These are phyloP conservation scores for Lachnum nothofagi DNA, from an alignment of 2,329 filamentous ascomycete genomes.

Conservation along the genomic window DNA sequence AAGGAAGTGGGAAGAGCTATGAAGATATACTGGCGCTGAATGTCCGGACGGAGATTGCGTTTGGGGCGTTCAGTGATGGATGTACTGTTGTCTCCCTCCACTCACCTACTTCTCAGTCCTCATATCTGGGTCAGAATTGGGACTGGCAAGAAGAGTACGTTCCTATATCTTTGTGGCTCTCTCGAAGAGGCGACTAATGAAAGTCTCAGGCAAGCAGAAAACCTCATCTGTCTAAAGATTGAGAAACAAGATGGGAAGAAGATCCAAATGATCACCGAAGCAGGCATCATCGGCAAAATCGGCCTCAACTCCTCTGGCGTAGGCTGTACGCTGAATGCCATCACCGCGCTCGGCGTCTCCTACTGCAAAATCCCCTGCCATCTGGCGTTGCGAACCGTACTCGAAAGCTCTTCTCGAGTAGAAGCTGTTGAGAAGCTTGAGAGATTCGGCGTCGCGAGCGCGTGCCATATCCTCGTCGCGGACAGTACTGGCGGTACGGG, in stretches of 20 bases:
- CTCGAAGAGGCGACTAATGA: not conserved
- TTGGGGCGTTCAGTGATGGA: slow-evolving; percentile 46
- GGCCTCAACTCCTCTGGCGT: slow-evolving; percentile 50
- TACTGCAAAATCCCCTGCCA: slow-evolving; percentile 46
- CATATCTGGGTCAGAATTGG: slow-evolving; percentile 29
- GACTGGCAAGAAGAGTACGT: slow-evolving; percentile 21
- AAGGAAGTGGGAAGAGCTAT: slow-evolving; percentile 38
- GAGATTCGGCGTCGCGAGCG: slow-evolving; percentile 43
- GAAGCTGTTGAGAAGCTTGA: slow-evolving; percentile 44
- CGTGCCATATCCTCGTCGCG: slow-evolving; percentile 49
- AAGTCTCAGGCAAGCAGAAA: slow-evolving; percentile 1
- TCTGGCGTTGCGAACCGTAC: slow-evolving; percentile 45
- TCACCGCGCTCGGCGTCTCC: slow-evolving; percentile 44
- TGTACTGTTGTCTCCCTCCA: slow-evolving; percentile 44
- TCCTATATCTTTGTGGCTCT: too few relatives aligned
- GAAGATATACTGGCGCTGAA: slow-evolving; percentile 46
- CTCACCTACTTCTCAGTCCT: slow-evolving; percentile 25
- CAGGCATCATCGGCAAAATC: slow-evolving; percentile 38
- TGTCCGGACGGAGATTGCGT: slow-evolving; percentile 48
- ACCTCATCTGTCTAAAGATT: slow-evolving; percentile 15
- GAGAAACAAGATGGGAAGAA: slow-evolving; percentile 2
- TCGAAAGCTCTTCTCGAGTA: slow-evolving; percentile 41
- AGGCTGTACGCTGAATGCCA: slow-evolving; percentile 51
- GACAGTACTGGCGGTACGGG: slow-evolving; percentile 43
- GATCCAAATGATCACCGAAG: slow-evolving; percentile 21